These are phyloP conservation scores for Kwoniella dendrophila DNA, from an alignment of 768 basidiomycete genomes.

Conservation along the genomic window DNA sequence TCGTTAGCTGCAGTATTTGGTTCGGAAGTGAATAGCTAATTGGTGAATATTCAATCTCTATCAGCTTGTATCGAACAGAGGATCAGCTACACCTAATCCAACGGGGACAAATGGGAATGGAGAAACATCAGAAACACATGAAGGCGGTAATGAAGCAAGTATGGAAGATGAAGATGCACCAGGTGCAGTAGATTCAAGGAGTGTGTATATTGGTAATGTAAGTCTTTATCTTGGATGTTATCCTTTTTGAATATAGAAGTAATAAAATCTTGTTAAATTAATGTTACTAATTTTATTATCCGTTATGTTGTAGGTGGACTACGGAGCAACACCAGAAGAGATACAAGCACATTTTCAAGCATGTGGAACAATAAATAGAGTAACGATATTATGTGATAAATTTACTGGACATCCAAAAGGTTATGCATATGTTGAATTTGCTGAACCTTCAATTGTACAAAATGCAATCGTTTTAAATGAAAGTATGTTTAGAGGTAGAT, in stretches of 20 bases:
- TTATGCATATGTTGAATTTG: conserved; percentile 98
- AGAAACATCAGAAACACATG: conserved; percentile 23
- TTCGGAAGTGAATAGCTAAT: conserved; percentile 5
- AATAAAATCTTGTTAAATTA: background rate
- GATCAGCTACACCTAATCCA: conserved; percentile 39
- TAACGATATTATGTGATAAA: conserved; percentile 99
- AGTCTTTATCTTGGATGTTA: conserved; percentile 44
- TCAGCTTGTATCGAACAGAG: conserved; percentile 32
- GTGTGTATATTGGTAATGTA: conserved; percentile 95
- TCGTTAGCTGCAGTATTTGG: background rate
- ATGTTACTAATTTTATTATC: no score
- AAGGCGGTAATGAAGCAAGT: conserved; percentile 59
- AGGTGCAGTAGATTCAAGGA: conserved; percentile 75
- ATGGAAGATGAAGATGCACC: conserved; percentile 79
- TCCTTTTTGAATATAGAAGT: background rate
- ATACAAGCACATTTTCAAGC: conserved; percentile 96
- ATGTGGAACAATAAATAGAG: conserved; percentile 96
- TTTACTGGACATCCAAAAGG: conserved; percentile 99
- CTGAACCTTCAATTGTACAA: conserved; percentile 86
- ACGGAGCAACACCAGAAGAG: conserved; percentile 94
- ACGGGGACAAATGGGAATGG: conserved; percentile 12
- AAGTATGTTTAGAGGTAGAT: conserved; percentile 87
- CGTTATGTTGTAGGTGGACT: conserved; percentile 74
- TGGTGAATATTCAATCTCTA: background rate
- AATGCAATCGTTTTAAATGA: conserved; percentile 92